Evolutionary conservation across 805 yeast species (phyloP).

Genomic region (Monosporozyma aquatica): DNA sequence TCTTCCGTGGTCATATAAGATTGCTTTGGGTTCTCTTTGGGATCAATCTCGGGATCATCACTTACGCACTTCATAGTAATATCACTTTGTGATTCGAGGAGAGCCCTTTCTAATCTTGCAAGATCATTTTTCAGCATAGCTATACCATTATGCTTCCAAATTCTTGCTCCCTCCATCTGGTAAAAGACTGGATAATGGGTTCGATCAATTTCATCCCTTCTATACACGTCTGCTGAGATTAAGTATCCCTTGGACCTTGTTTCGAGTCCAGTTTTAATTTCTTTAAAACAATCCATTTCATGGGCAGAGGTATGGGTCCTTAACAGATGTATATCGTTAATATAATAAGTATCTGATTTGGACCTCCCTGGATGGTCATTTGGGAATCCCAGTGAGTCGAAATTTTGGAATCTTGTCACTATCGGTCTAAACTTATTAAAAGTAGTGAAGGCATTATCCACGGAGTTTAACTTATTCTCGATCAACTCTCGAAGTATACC

Average conservation of each 20-base stretch:
- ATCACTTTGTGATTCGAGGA: constrained; percentile 11
- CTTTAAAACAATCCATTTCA: constrained; percentile 74
- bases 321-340: constrained; percentile 61
- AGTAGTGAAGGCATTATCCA: constrained; percentile 55
- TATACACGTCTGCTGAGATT: constrained; percentile 90
- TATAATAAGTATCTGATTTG: constrained; percentile 84
- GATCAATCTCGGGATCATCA: constrained; percentile 51
- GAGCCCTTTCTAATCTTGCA: constrained; percentile 46
- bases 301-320: constrained; percentile 98
- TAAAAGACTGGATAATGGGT: constrained; percentile 97
- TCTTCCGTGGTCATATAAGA: constrained; percentile 61
- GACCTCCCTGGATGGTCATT: constrained; percentile 88
- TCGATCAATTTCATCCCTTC: constrained; percentile 90
- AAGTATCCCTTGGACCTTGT: constrained; percentile 51
- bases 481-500: constrained; percentile 74
- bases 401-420: constrained; percentile 75
- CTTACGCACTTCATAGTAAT: constrained; percentile 52
- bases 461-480: constrained; percentile 52
- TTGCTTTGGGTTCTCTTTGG: constrained; percentile 71
- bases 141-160: constrained; percentile 55
- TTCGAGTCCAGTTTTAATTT: constrained; percentile 36
- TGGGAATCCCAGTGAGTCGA: constrained; percentile 89
- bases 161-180: constrained; percentile 93
- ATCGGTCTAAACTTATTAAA: constrained; percentile 76
- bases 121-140: constrained; percentile 49